Conservation (phyloP, 768 basidiomycete species). For the Collybia mongolica region DNA sequence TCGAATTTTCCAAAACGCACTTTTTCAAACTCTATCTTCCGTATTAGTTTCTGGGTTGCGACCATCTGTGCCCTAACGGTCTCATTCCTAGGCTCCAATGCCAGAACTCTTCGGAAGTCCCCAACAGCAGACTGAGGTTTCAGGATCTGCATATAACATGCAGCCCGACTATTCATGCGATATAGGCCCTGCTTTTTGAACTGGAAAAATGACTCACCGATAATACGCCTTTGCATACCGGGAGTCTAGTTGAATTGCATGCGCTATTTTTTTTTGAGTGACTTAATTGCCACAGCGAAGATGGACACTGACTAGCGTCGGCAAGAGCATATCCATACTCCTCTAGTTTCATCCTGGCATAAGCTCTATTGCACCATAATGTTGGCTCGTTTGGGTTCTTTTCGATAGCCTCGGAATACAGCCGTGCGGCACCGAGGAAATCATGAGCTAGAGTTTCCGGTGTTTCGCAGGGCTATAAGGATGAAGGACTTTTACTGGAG, state of each 20-base stretch:
- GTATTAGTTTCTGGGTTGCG: constrained; percentile 87
- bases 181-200: not conserved
- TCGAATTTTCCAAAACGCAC: constrained; percentile 29
- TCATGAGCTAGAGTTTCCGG: constrained; percentile 50
- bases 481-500: not conserved
- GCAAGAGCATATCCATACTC: constrained; percentile 89
- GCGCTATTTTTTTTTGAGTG: constrained; percentile 40
- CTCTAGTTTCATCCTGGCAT: constrained; percentile 89
- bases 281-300: not conserved
- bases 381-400: constrained; percentile 88
- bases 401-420: constrained; percentile 85
- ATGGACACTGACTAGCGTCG: constrained; percentile 71
- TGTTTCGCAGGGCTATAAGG: too few species aligned
- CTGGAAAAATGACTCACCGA: constrained; percentile 41
- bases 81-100: constrained; percentile 85
- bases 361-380: constrained; percentile 93
- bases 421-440: constrained; percentile 69
- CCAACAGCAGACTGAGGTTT: constrained; percentile 83
- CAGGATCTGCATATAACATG: constrained; percentile 87
- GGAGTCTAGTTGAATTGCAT: constrained; percentile 85
- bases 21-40: constrained; percentile 92
- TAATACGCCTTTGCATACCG: constrained; percentile 91
- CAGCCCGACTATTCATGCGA: constrained; percentile 62
- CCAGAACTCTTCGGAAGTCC: constrained; percentile 84
- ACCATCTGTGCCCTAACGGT: constrained; percentile 76